phyloP scores from a whole-genome alignment of 225 moss, liverwort and hornwort genomes.

The Pseudoscleropodium purum region DNA sequence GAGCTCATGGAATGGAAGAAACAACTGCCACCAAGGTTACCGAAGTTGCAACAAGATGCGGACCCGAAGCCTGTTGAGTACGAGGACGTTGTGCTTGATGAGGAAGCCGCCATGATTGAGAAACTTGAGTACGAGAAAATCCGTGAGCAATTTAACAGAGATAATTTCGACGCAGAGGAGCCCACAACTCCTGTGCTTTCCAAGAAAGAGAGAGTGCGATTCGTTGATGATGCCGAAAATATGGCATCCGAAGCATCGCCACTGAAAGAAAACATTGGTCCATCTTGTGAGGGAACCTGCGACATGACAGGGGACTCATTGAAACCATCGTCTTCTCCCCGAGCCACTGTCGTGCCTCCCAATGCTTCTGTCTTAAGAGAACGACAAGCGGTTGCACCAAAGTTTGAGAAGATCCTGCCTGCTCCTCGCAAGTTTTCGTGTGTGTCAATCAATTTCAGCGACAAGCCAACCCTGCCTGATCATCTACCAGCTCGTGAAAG shows the following conservation, averaged over 20 bases:
- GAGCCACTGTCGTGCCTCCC: background rate
- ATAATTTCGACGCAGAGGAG: background rate
- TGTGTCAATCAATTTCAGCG: constrained; percentile 34
- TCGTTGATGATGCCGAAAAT: background rate
- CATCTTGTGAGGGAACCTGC: background rate
- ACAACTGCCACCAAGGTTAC: background rate
- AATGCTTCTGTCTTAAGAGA: constrained; percentile 6
- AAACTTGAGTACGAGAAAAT: constrained; percentile 15
- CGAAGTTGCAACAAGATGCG: background rate
- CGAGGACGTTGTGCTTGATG: background rate
- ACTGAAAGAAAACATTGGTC: constrained; percentile 17
- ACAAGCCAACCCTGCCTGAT: constrained; percentile 42
- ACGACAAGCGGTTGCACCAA: background rate
- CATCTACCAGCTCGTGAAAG: constrained; percentile 61
- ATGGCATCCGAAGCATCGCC: background rate
- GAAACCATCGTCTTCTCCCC: background rate
- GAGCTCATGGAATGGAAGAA: constrained; percentile 34
- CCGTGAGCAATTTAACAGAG: constrained; percentile 7
- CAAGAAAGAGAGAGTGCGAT: constrained; percentile 10
- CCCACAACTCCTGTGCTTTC: background rate
- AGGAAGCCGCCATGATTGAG: background rate
- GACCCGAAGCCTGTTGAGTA: background rate
- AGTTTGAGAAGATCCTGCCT: constrained; percentile 31
- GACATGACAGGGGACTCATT: background rate
- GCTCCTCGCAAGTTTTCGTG: constrained; percentile 35